Evolutionary conservation across 192 early-diverging fungal genomes (phyloP).

Genomic region (Umbelopsis vinacea): DNA sequence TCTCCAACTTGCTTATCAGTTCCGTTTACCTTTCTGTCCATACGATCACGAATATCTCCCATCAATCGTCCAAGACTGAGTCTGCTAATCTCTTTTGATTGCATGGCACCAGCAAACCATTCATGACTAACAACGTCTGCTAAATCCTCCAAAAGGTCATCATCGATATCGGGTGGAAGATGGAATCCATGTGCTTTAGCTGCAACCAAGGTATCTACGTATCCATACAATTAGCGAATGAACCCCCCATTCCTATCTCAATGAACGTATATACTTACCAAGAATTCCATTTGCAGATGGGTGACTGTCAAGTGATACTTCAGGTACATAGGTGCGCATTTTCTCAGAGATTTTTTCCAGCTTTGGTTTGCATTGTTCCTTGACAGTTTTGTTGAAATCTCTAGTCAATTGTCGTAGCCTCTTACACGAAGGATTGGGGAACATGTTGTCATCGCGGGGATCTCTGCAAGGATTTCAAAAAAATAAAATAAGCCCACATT

Average conservation of each 20-base stretch:
- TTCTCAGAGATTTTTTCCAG: slow-evolving; percentile 25
- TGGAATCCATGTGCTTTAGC: slow-evolving; percentile 42
- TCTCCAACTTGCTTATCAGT: slow-evolving; percentile 28
- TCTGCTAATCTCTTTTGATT: slow-evolving; percentile 34
- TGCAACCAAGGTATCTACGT: slow-evolving; percentile 32
- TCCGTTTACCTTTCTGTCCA: slow-evolving; percentile 31
- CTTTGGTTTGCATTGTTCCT: slow-evolving; percentile 25
- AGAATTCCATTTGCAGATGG: slow-evolving; percentile 47
- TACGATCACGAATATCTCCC: slow-evolving; percentile 42
- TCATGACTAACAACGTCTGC: slow-evolving; percentile 37
- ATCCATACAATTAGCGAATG: neutral
- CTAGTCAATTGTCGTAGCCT: slow-evolving; percentile 33
- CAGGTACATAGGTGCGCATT: slow-evolving; percentile 35
- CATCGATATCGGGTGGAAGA: slow-evolving; percentile 36
- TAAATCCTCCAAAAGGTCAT: slow-evolving; percentile 28
- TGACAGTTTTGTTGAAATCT: slow-evolving; percentile 30
- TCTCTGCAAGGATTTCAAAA: slow-evolving; percentile 26
- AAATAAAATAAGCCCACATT: neutral
- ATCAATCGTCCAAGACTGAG: slow-evolving; percentile 42
- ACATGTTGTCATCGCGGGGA: slow-evolving; percentile 38
- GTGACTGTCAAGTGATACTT: slow-evolving; percentile 38
- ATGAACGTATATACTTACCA: slow-evolving; percentile 23
- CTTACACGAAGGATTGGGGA: slow-evolving; percentile 40
- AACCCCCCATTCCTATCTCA: neutral
- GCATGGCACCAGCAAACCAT: slow-evolving; percentile 41